Evolutionary conservation across 1,284 basidiomycete genomes (phyloP).

Genomic region (Apiotrichum porosum): DNA sequence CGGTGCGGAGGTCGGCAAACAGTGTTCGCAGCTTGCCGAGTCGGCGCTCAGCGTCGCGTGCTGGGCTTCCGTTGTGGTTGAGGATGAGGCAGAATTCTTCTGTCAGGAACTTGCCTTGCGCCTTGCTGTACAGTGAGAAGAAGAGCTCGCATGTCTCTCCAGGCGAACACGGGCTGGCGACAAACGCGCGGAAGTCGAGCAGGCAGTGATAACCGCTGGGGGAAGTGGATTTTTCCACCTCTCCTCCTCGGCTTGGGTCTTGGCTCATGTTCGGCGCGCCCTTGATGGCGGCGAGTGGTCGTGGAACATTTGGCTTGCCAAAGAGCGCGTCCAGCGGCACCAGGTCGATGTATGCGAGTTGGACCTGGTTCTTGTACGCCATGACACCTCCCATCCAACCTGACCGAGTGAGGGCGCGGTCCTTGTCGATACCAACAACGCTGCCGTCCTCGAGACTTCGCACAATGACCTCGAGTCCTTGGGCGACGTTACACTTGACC

Average conservation of each 20-base stretch:
- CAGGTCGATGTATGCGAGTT: constrained; percentile 71
- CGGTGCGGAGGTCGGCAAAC: constrained; percentile 79
- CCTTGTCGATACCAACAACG: constrained; percentile 76
- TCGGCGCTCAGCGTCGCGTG: constrained; percentile 58
- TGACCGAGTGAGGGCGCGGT: constrained; percentile 65
- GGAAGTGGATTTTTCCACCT: not conserved
- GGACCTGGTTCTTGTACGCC: constrained; percentile 66
- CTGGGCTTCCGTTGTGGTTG: constrained; percentile 83
- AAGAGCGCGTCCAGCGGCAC: constrained; percentile 45
- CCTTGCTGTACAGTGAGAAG: constrained; percentile 87
- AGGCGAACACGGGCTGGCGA: constrained; percentile 79
- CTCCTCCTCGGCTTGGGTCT: too few species aligned
- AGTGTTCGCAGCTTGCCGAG: constrained; percentile 66
- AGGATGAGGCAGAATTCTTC: constrained; percentile 89
- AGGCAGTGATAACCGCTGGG: constrained; percentile 69
- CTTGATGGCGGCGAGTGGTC: constrained; percentile 5
- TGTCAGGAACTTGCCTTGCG: constrained; percentile 75
- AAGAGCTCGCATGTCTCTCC: constrained; percentile 90
- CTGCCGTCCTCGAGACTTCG: constrained; percentile 87
- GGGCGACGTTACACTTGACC: constrained; percentile 84
- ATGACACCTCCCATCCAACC: constrained; percentile 65
- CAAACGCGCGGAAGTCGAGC: constrained; percentile 84
- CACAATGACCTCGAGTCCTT: constrained; percentile 90
- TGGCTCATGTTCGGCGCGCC: not conserved
- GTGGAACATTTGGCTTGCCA: constrained; percentile 19